These are phyloP conservation scores for Paramarasmius palmivorus DNA, from an alignment of 1,284 basidiomycete species.

Conservation along the genomic window DNA sequence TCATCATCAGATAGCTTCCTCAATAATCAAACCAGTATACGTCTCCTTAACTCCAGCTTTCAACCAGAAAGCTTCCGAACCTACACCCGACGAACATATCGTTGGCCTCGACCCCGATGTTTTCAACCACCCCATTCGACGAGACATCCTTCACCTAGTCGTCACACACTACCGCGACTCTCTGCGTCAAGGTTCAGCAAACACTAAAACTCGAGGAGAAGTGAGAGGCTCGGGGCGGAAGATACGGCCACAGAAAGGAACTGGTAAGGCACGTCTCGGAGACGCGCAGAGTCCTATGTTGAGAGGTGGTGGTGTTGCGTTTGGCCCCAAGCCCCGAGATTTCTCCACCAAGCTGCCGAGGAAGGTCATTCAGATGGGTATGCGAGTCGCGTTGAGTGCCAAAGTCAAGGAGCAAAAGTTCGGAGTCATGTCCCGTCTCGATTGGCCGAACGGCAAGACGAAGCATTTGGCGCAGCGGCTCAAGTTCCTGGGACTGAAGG, in stretches of 20 bases:
- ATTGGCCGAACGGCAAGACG: constrained; percentile 74
- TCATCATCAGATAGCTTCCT: constrained; percentile 31
- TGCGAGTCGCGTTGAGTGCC: constrained; percentile 84
- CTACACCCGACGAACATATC: constrained; percentile 45
- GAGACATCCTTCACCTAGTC: constrained; percentile 92
- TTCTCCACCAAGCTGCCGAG: constrained; percentile 89
- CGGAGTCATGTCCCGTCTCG: constrained; percentile 72
- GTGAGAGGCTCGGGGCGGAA: constrained; percentile 89
- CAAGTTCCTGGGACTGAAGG: constrained; percentile 59
- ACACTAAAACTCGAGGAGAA: constrained; percentile 89
- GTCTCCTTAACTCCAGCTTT: constrained; percentile 61
- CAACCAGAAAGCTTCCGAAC: constrained; percentile 39
- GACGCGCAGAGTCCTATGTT: constrained; percentile 89
- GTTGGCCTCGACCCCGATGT: constrained; percentile 81
- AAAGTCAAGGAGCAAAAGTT: constrained; percentile 78
- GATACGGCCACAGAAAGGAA: constrained; percentile 90
- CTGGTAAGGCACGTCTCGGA: constrained; percentile 87
- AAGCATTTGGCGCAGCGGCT: constrained; percentile 59
- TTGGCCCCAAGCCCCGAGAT: constrained; percentile 88
- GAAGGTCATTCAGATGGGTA: constrained; percentile 91
- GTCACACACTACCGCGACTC: constrained; percentile 89
- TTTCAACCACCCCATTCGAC: constrained; percentile 85
- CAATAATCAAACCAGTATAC: constrained; percentile 52
- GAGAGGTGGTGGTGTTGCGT: constrained; percentile 89
- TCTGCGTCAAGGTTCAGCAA: constrained; percentile 87